Percentiles rank a stretch among this genome's conserved stretches.
phyloP scores from a whole-genome alignment of 2,329 filamentous ascomycete species.

The Graphilbum fragrans region DNA sequence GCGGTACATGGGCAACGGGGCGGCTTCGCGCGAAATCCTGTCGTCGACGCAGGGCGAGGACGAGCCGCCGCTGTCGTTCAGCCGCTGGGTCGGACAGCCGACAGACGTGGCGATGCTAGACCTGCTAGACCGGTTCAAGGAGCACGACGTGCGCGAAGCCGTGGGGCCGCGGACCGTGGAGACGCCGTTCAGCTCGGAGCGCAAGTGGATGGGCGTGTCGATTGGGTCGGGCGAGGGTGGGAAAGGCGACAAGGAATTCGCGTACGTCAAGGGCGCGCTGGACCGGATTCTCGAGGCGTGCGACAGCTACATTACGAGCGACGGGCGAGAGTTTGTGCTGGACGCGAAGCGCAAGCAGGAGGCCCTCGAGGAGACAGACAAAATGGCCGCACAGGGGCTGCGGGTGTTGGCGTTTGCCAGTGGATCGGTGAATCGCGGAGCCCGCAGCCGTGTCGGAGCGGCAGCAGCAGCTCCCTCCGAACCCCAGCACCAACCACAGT shows the following conservation, averaged over 20 bases:
- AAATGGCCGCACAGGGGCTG: slow-evolving; percentile 80
- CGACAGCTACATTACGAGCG: slow-evolving; percentile 77
- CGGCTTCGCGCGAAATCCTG: slow-evolving; percentile 67
- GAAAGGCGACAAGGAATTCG: slow-evolving; percentile 58
- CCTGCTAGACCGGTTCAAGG: slow-evolving; percentile 77
- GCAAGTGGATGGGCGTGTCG: slow-evolving; percentile 98
- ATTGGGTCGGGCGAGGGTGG: slow-evolving; percentile 41
- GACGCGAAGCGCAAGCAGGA: slow-evolving; percentile 65
- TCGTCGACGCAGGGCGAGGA: slow-evolving; percentile 68
- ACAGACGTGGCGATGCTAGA: slow-evolving; percentile 97
- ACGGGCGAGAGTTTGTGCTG: slow-evolving; percentile 76
- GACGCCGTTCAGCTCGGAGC: slow-evolving; percentile 90
- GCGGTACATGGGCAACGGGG: slow-evolving; percentile 54
- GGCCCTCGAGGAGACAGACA: slow-evolving; percentile 66
- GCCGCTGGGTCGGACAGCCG: slow-evolving; percentile 91
- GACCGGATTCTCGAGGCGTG: slow-evolving; percentile 79
- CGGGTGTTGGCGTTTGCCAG: slow-evolving; percentile 90
- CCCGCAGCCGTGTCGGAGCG: slow-evolving; percentile 24
- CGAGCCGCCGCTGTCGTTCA: slow-evolving; percentile 47
- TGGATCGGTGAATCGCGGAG: slow-evolving; percentile 41
- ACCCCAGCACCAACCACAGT: slow-evolving; percentile 27
- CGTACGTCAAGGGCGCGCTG: slow-evolving; percentile 91
- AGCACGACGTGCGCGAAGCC: slow-evolving; percentile 80
- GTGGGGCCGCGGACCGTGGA: slow-evolving; percentile 74
- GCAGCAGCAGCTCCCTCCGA: slow-evolving; percentile 10